phyloP scores from a whole-genome alignment of 768 basidiomycete species.

The Russula abietina region DNA sequence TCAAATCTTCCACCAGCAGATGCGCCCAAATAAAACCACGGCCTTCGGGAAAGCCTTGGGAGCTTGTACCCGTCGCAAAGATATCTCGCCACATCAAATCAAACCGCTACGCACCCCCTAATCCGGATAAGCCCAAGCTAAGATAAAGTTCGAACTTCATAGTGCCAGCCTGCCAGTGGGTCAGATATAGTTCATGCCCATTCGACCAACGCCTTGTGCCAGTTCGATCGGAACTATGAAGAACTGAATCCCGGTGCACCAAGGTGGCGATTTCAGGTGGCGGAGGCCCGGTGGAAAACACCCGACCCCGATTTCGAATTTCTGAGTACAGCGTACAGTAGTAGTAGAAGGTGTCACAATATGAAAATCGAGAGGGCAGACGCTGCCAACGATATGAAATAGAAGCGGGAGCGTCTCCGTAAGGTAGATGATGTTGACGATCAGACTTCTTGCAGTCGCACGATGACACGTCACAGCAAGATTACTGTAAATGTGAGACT shows the following conservation, averaged over 20 bases:
- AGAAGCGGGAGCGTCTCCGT: not conserved
- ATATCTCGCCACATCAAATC: not conserved
- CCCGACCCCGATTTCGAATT: not conserved
- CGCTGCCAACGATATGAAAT: not conserved
- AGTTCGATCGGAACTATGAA: not conserved
- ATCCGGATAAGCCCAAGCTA: not conserved
- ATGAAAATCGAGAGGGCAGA: not conserved
- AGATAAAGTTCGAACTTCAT: conserved; percentile 1
- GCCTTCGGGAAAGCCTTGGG: too few relatives aligned
- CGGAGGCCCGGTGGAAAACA: not conserved
- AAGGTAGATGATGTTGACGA: too few relatives aligned
- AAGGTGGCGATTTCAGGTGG: not conserved
- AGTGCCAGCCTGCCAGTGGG: not conserved
- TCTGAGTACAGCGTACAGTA: too few relatives aligned
- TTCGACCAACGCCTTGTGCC: not conserved
- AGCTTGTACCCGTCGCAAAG: not conserved
- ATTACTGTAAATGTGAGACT: not conserved
- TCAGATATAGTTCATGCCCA: not conserved
- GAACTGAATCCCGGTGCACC: not conserved
- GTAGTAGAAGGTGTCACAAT: not conserved
- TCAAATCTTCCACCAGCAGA: not conserved
- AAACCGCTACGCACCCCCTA: too few relatives aligned
- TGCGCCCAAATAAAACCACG: not conserved
- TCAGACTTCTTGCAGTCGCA: too few relatives aligned
- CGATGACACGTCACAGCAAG: not conserved